Percentiles rank a stretch among this genome's conserved stretches.
phyloP scores from a whole-genome alignment of 768 basidiomycete genomes.

The Hygrocybe punicea region DNA sequence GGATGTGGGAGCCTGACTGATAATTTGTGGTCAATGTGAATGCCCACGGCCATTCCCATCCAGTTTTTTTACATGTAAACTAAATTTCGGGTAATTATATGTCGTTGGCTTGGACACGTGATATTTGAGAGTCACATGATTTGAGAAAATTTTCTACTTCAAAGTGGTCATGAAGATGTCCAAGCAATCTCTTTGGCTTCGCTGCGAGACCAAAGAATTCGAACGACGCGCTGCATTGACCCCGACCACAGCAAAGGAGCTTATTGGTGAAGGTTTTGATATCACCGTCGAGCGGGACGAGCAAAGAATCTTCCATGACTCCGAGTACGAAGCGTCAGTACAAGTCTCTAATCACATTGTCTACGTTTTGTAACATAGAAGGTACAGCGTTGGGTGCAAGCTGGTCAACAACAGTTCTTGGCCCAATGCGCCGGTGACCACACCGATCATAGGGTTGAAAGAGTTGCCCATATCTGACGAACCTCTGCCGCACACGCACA shows the following conservation, averaged over 20 bases:
- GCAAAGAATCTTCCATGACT: conserved; percentile 90
- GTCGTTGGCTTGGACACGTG: too few species aligned
- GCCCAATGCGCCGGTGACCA: conserved; percentile 69
- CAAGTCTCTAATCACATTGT: conserved; percentile 1
- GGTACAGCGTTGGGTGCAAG: conserved; percentile 78
- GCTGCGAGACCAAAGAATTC: conserved; percentile 95
- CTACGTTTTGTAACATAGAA: neutral
- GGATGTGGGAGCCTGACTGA: too few species aligned
- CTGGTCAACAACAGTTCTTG: conserved; percentile 86
- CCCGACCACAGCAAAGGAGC: conserved; percentile 82
- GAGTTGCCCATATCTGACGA: conserved; percentile 83
- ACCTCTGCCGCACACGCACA: conserved; percentile 89
- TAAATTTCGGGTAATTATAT: too few species aligned
- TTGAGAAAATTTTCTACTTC: too few species aligned
- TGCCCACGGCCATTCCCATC: too few species aligned
- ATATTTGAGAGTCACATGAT: too few species aligned
- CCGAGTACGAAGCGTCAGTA: conserved; percentile 87
- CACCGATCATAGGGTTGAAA: conserved; percentile 92
- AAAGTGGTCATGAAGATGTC: conserved; percentile 44
- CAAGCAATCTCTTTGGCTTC: conserved; percentile 73
- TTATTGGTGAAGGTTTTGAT: conserved; percentile 87
- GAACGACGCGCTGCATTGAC: conserved; percentile 92
- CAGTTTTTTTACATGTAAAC: too few species aligned
- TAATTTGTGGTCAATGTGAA: too few species aligned
- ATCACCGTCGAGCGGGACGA: conserved; percentile 90